These are phyloP conservation scores for Myxozyma kluyveri DNA, from an alignment of 805 yeast genomes.

Conservation along the genomic window DNA sequence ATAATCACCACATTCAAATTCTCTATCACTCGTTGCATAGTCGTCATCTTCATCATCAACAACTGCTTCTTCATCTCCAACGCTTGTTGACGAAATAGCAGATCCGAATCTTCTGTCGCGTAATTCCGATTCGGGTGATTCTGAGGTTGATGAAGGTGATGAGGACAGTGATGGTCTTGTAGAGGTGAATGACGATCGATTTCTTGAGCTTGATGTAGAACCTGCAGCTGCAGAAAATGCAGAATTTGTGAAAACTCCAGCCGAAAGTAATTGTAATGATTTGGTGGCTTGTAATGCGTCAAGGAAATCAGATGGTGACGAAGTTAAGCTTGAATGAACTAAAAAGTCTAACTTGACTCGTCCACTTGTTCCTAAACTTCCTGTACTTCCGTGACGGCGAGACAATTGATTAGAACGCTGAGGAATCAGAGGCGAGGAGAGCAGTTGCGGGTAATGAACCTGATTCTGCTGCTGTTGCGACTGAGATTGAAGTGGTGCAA, in stretches of 20 bases:
- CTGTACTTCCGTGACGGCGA: conserved; percentile 2
- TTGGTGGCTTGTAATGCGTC: conserved; percentile 45
- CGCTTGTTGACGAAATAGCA: background rate
- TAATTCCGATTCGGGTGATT: too few relatives aligned
- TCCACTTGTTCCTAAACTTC: conserved; percentile 1
- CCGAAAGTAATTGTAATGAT: conserved; percentile 43
- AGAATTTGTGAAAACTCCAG: conserved; percentile 24
- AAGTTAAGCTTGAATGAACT: conserved; percentile 11
- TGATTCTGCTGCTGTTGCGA: background rate
- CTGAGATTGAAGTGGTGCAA: background rate
- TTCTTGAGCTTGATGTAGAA: too few relatives aligned
- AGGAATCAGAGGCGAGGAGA: background rate
- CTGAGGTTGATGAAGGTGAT: background rate
- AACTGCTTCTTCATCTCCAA: background rate
- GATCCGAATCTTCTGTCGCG: background rate
- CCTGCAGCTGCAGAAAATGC: too few relatives aligned
- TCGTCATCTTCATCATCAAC: conserved; percentile 6
- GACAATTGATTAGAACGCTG: background rate
- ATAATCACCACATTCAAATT: conserved; percentile 43
- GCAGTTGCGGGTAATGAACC: background rate
- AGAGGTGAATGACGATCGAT: too few relatives aligned
- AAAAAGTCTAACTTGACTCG: conserved; percentile 27
- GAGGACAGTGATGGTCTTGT: conserved; percentile 3
- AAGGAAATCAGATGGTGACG: conserved; percentile 39
- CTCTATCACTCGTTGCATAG: conserved; percentile 23